Evolutionary conservation across 108 stramenopile species (phyloP), one percentile per base, ranked within the genome.

Genomic region (Pseudonitzschia delicatissima): DNA sequence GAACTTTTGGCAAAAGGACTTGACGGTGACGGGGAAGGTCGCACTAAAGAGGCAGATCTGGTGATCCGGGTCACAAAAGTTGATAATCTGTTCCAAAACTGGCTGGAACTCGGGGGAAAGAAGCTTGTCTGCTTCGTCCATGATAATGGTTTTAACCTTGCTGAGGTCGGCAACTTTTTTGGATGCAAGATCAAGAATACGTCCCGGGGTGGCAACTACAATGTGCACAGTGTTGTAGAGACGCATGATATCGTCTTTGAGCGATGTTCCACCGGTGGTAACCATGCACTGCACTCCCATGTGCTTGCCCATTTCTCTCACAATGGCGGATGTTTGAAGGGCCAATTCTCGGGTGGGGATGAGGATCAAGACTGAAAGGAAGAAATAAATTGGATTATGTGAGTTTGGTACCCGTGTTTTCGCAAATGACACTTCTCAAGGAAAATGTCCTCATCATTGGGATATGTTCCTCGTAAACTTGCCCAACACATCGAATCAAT

Each of bases 91-190:
- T 72, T 98, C 97, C 36, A 98, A 81, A 55, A 97, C 96, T 26
- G 91, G 96, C 76, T 96, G 93, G 65, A 98, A 98, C 67, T 99
- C 97, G 13, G 91, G 88, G 17, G 94, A 93, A 15, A 98, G 85
- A 18, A 99, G 90, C 81, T 98, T 99, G 82, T 99, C 99, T 1
- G 97, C 97, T 79, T 99, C 96, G 62, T 98, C 98, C 93, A 98
- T 94, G 62, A 98, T 94, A 36, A 98, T 91, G 9, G 96, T 99
- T 78, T 83, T 86, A 75, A 94, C 94, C 57, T 97, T 84, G 62
- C 82, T 84, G 25, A 98, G 79, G 60, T 97, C 94, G 21, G 98
- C 97, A 25, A 97, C 90, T 57, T 96, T 93, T 72, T 98, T 96
- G 49, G 94, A 93, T 18, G 96, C 95, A 42, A 99, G 80, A 83